phyloP scores from a whole-genome alignment of 2,329 filamentous ascomycete genomes.

The Arthrobotrys musiformis region DNA sequence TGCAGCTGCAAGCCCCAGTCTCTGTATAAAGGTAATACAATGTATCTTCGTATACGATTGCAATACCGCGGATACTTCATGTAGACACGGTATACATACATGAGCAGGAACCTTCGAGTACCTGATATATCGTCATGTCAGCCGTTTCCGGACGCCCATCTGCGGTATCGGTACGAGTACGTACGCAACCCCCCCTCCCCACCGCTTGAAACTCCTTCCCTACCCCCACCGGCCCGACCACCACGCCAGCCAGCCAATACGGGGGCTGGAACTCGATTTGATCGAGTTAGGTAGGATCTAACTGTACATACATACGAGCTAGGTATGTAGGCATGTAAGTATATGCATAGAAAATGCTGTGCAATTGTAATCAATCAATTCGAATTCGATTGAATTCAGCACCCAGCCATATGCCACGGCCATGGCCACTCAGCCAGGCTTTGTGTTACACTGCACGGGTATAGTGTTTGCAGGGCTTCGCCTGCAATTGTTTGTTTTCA shows the following conservation, averaged over 20 bases:
- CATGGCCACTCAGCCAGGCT: neutral
- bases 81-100: neutral
- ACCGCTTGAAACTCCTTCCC: too few species aligned
- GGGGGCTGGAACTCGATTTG: neutral
- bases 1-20: slow-evolving; percentile 14
- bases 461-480: slow-evolving; percentile 11
- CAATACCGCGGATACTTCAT: neutral
- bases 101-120: slow-evolving; percentile 47
- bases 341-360: neutral
- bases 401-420: too few species aligned
- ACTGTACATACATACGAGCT: too few species aligned
- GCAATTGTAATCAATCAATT: neutral
- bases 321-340: slow-evolving; percentile 5
- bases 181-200: neutral
- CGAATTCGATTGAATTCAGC: neutral
- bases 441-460: slow-evolving; percentile 17
- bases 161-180: slow-evolving; percentile 9
- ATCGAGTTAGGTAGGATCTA: slow-evolving; percentile 18
- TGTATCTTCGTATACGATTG: neutral
- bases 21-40: too few species aligned
- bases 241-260: neutral
- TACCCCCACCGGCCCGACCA: too few species aligned
- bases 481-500: slow-evolving; percentile 7
- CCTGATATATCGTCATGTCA: slow-evolving; percentile 28
- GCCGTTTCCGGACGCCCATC: slow-evolving; percentile 18